These are phyloP conservation scores for Spiromastix sp. DNA, from an alignment of 2,329 filamentous ascomycete genomes.

Conservation along the genomic window DNA sequence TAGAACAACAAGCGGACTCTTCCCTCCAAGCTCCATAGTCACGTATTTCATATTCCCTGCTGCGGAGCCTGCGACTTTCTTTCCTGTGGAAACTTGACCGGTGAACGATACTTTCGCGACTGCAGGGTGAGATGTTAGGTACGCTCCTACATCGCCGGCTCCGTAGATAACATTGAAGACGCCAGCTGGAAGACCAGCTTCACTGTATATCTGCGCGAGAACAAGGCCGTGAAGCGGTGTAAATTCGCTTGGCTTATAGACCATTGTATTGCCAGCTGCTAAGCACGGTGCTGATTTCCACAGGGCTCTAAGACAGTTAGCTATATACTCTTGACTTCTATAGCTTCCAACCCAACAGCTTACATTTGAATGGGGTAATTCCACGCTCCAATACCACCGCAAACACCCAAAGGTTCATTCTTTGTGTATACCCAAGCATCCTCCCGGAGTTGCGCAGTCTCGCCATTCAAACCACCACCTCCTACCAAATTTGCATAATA, in stretches of 20 bases:
- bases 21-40: constrained; percentile 86
- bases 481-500: constrained; percentile 76
- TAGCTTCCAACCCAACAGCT: background rate
- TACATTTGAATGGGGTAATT: constrained; percentile 82
- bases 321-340: background rate
- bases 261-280: constrained; percentile 79
- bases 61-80: constrained; percentile 68
- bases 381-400: constrained; percentile 81
- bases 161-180: constrained; percentile 85
- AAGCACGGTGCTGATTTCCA: constrained; percentile 85
- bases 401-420: constrained; percentile 73
- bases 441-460: constrained; percentile 61
- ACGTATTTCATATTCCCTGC: constrained; percentile 77
- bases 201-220: constrained; percentile 64
- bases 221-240: constrained; percentile 72
- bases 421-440: constrained; percentile 75
- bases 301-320: constrained; percentile 43
- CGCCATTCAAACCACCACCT: constrained; percentile 68
- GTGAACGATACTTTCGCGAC: constrained; percentile 87
- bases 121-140: constrained; percentile 58
- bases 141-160: constrained; percentile 64
- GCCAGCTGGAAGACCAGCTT: constrained; percentile 69
- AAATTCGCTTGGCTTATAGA: constrained; percentile 83
- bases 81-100: constrained; percentile 72
- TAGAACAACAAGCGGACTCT: constrained; percentile 69